Evolutionary conservation across 2,329 filamentous ascomycete species (phyloP).

Genomic region (Penicillium sp.): DNA sequence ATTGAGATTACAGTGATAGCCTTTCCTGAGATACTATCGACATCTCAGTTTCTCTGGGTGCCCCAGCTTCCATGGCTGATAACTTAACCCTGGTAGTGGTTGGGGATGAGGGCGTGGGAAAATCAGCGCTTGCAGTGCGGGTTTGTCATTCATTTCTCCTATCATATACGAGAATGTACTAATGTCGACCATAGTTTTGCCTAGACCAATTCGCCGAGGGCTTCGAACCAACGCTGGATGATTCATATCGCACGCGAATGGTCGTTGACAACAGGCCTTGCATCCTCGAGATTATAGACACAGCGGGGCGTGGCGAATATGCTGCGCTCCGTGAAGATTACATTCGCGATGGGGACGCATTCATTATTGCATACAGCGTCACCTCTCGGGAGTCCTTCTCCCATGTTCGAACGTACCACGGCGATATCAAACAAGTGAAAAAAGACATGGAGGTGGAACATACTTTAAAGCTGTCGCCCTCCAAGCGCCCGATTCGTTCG

Average conservation of each 20-base stretch:
- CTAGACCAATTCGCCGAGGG: background rate
- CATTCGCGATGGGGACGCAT: background rate
- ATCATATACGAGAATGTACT: background rate
- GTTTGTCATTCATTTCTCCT: background rate
- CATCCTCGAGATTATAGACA: background rate
- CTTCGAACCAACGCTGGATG: background rate
- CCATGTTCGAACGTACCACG: background rate
- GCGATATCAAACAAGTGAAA: background rate
- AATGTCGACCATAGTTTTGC: background rate
- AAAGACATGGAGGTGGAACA: background rate
- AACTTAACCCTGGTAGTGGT: background rate
- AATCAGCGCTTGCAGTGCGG: background rate
- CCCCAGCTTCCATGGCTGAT: background rate
- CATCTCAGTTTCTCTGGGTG: background rate
- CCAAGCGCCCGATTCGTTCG: background rate
- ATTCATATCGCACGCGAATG: background rate
- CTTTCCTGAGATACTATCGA: background rate
- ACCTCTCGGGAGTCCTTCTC: background rate
- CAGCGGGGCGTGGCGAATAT: background rate
- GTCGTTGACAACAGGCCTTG: background rate
- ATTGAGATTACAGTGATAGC: background rate
- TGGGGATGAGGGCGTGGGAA: background rate
- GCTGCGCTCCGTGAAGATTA: background rate
- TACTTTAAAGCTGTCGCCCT: background rate
- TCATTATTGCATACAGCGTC: background rate